These are phyloP conservation scores for Aspergillus carbonarius DNA, from an alignment of 2,329 filamentous ascomycete genomes.

Conservation along the genomic window DNA sequence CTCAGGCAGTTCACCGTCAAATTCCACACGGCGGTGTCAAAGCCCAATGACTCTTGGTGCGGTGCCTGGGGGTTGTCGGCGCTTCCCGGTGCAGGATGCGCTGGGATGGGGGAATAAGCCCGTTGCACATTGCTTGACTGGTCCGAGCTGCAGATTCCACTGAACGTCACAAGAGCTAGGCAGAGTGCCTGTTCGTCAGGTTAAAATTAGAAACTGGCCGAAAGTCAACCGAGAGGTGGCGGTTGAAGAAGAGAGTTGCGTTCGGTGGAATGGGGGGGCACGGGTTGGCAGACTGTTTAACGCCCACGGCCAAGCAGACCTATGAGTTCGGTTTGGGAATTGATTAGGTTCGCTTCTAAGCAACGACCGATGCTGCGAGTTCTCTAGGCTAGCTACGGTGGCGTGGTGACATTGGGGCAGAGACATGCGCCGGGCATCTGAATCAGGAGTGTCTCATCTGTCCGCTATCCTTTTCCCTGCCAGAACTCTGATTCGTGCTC, in stretches of 20 bases:
- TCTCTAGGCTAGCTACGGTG: not conserved
- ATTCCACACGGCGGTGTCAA: not conserved
- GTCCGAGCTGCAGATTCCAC: not conserved
- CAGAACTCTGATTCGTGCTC: not conserved
- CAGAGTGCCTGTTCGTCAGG: not conserved
- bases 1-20: constrained; percentile 1
- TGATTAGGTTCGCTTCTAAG: not conserved
- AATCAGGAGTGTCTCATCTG: not conserved
- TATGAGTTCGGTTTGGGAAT: not conserved
- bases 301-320: not conserved
- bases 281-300: not conserved
- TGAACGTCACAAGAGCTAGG: not conserved
- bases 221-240: not conserved
- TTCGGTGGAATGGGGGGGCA: not conserved
- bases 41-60: constrained; percentile 4
- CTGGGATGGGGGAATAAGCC: constrained; percentile 7
- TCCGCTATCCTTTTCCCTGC: not conserved
- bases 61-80: constrained; percentile 4
- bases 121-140: constrained; percentile 5
- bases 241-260: not conserved
- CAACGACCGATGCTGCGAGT: not conserved
- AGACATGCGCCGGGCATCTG: not conserved
- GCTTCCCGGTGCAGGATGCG: constrained; percentile 18
- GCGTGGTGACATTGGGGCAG: not conserved
- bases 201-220: constrained; percentile 2